A percentile compares a stretch with the other conserved stretches of the same genome.
phyloP scores from a whole-genome alignment of 306 rosid genomes.

The Lathyrus tuberosus region DNA sequence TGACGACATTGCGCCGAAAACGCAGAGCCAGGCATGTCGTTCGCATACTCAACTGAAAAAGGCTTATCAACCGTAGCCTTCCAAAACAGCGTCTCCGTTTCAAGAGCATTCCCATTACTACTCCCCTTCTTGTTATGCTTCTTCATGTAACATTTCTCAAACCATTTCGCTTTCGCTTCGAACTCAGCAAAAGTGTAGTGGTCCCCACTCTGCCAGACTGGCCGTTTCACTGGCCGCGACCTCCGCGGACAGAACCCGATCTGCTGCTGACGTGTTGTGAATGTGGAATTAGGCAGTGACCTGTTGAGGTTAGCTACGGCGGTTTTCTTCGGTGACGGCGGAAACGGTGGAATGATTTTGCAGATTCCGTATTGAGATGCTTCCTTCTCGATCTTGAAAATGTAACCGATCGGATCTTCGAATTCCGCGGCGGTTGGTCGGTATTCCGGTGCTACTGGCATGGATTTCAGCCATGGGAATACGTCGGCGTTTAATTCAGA shows the following conservation, averaged over 20 bases:
- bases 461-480: constrained; percentile 79
- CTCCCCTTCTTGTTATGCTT: constrained; percentile 50
- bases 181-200: constrained; percentile 72
- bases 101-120: constrained; percentile 46
- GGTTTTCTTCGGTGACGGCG: constrained; percentile 73
- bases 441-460: constrained; percentile 91
- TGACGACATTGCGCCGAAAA: constrained; percentile 59
- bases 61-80: constrained; percentile 93
- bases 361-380: constrained; percentile 95
- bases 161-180: constrained; percentile 78
- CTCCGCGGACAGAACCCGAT: constrained; percentile 97
- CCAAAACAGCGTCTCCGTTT: constrained; percentile 86
- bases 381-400: constrained; percentile 97
- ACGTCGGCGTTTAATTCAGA: constrained; percentile 77
- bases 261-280: constrained; percentile 99
- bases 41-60: constrained; percentile 88
- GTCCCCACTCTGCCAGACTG: constrained; percentile 99
- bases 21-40: constrained; percentile 99
- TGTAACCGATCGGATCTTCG: constrained; percentile 96
- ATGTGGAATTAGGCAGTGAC: constrained; percentile 63
- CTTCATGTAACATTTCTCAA: constrained; percentile 68
- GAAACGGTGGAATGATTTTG: constrained; percentile 92
- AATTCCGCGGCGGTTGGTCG: constrained; percentile 76
- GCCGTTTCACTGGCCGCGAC: constrained; percentile 74
- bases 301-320: constrained; percentile 76